Percentiles rank a stretch among this genome's conserved stretches.
Conservation (phyloP, 306 rosid genomes). For the Macrotyloma uniflorum region DNA sequence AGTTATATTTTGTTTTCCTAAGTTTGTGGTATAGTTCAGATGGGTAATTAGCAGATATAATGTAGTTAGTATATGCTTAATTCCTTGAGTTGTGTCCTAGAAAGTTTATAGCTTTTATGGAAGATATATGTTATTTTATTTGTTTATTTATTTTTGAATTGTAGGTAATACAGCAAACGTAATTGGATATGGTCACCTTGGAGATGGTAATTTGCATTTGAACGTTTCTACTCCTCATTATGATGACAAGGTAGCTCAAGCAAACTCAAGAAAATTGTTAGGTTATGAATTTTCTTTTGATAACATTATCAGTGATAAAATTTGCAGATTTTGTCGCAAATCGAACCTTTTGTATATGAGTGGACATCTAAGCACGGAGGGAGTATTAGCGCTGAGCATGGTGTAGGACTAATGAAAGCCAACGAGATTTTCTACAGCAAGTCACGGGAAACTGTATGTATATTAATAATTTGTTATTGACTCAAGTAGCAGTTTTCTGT, state of each 20-base stretch:
- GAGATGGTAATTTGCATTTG: slow-evolving; percentile 93
- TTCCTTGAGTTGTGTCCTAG: neutral
- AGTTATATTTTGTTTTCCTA: neutral
- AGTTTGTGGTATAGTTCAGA: slow-evolving; percentile 10
- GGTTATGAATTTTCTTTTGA: neutral
- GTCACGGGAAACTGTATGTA: slow-evolving; percentile 67
- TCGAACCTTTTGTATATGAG: slow-evolving; percentile 94
- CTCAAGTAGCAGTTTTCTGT: slow-evolving; percentile 7
- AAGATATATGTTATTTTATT: neutral
- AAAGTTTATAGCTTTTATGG: neutral
- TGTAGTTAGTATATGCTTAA: neutral
- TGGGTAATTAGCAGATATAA: neutral
- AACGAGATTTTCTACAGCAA: slow-evolving; percentile 80
- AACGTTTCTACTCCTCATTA: slow-evolving; percentile 76
- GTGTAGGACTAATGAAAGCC: slow-evolving; percentile 95
- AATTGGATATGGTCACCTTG: slow-evolving; percentile 90
- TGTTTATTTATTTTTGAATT: neutral
- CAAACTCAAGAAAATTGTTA: slow-evolving; percentile 21
- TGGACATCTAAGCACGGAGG: slow-evolving; percentile 90
- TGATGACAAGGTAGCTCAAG: slow-evolving; percentile 64
- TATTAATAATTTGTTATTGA: slow-evolving; percentile 19
- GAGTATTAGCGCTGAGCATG: slow-evolving; percentile 96
- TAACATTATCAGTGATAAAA: slow-evolving; percentile 17
- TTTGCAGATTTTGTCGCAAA: slow-evolving; percentile 72
- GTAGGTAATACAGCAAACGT: slow-evolving; percentile 73